phyloP scores from a whole-genome alignment of 495 filamentous ascomycete genomes.

The Staphylotrichum longicolle region DNA sequence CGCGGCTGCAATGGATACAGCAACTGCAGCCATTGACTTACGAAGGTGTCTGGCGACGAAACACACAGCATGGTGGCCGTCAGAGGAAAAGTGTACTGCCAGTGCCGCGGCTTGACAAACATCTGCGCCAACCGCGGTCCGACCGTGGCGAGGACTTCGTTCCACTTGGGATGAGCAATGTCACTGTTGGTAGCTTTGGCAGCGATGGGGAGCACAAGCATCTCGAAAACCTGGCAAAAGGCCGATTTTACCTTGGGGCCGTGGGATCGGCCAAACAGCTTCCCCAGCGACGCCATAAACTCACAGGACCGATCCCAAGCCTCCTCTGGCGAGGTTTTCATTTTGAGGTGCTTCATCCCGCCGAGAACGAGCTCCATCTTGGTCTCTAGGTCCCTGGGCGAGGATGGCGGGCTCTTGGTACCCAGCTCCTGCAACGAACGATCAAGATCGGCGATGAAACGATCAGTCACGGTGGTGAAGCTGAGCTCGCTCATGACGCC shows the following conservation, averaged over 20 bases:
- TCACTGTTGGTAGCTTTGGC: conserved; percentile 69
- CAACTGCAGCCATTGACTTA: conserved; percentile 79
- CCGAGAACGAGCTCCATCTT: conserved; percentile 80
- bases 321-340: conserved; percentile 67
- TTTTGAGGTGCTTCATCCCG: conserved; percentile 83
- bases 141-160: conserved; percentile 72
- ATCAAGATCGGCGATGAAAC: conserved; percentile 78
- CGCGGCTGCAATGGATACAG: conserved; percentile 70
- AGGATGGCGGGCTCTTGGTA: conserved; percentile 56
- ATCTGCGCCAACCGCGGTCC: conserved; percentile 74
- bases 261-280: conserved; percentile 78
- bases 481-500: conserved; percentile 93
- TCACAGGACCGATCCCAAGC: conserved; percentile 84
- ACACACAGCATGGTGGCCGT: conserved; percentile 83
- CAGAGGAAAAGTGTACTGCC: conserved; percentile 81
- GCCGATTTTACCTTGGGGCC: conserved; percentile 87
- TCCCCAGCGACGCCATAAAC: conserved; percentile 76
- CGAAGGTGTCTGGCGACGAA: conserved; percentile 78
- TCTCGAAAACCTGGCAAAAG: conserved; percentile 87
- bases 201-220: conserved; percentile 83
- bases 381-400: conserved; percentile 63
- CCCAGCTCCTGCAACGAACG: conserved; percentile 68
- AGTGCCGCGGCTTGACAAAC: conserved; percentile 86
- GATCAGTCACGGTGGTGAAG: conserved; percentile 76
- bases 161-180: conserved; percentile 77